Evolutionary conservation across 2,329 filamentous ascomycete genomes (phyloP), one percentile per base, ranked within the genome.

Genomic region (Trichoderma atroviride): DNA sequence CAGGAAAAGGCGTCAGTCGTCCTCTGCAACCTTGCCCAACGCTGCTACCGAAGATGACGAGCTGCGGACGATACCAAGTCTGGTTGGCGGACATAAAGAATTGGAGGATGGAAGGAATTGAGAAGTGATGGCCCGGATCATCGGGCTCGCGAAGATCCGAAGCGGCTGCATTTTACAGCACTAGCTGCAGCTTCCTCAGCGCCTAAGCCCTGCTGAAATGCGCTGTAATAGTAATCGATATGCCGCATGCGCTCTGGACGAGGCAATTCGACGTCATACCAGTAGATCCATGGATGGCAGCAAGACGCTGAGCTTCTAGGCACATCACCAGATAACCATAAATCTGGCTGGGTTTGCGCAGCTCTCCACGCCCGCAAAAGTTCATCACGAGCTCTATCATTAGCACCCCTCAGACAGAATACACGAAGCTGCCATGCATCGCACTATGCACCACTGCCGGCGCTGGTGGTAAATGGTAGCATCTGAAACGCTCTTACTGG

Each of bases 91-190:
- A 19, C 40, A 43, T 43, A n/a, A 24, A 24, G 40, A 29, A 24
- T 43, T 27, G 33, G 33, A 27, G 33, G 58, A 61, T 35, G 5
- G 5, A 61, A 29, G 31, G 19, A 29, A 47, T 16, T 52, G 24
- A 55, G 22, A 27, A 27, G 22, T 31, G 24, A 55, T 29, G 27
- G 52, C 14, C 52, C 53, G 53, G 62, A 33, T 35, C 53, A 57
- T 66, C 52, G 62, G 27, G 52, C 29, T 4, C 53, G 35, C 62
- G 62, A 66, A 10, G 53, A 47, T 33, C 53, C 62, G 62, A 19
- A 50, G 53, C 37, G 27, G 37, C n/a, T 31, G 31, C 37, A 57
- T 47, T 40, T 55, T 27, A 61, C 50, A 56, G 61, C 50, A 27
- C 61, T 56, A 55, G 62, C 24, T 13, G 60, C 50, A 43, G 52